Base-by-base conservation (phyloP, 768 basidiomycete species). In the Coprinopsis marcescibilis region DNA sequence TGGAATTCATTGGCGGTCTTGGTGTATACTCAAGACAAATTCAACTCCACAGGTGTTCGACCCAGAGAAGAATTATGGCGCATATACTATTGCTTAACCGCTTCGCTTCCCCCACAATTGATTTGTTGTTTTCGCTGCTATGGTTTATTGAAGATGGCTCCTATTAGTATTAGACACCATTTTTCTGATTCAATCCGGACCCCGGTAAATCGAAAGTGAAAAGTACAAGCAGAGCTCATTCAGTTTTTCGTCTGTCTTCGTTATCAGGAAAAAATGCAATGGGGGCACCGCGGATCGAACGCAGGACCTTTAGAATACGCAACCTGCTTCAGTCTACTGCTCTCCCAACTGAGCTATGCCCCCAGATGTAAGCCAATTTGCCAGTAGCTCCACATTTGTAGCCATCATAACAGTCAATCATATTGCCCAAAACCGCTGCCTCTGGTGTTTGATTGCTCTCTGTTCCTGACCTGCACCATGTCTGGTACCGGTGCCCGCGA, bases 31-130 rank as follows among this genome's bases (percentile, higher is more conserved):
- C n/a, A n/a, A n/a, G n/a, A n/a, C n/a, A n/a, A n/a, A n/a, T n/a
- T n/a, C n/a, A n/a, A n/a, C n/a, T n/a, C n/a, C 34, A 1, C 43
- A 89, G 87, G 80, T 96, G 5, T 97, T 92, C 52, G 92, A 96
- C 58, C 92, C 94, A 0, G 87, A 93, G 69, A 95, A 89, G 72
- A 81, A 80, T 50, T 96, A 96, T 51, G 92, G 93, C 26, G 84
- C 89, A 54, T 97, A 97, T 57, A 91, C 89, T 19, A 88, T 92
- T 52, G 71, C 72, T 46, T 69, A 57, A 58, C 45, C 29, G 41
- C 19, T 13, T 38, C 15, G n/a, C n/a, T n/a, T n/a, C n/a, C n/a
- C n/a, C n/a, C n/a, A n/a, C n/a, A n/a, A n/a, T n/a, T n/a, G n/a
- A n/a, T n/a, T n/a, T n/a, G n/a, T n/a, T n/a, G n/a, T n/a, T n/a